Evolutionary conservation across 2,329 filamentous ascomycete species (phyloP), one percentile per base, ranked within the genome.

Genomic region (Onygenales sp.): DNA sequence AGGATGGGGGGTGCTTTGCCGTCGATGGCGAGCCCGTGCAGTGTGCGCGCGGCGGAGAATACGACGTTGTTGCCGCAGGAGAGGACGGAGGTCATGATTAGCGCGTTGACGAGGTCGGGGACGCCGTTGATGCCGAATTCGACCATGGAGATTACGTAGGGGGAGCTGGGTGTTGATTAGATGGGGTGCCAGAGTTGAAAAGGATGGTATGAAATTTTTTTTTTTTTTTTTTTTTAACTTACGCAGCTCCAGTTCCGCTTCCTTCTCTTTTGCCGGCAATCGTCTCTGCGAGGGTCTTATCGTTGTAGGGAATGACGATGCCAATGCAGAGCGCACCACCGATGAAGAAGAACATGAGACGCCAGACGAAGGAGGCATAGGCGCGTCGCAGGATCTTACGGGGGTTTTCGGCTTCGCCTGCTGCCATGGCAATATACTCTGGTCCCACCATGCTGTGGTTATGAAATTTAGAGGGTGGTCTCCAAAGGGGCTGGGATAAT

Each of bases 361-460:
- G 83, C 70, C 86, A 89, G 64, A 88, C 87, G 2, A 89, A 84
- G 52, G 84, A 81, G 54, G 86, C 85, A 68, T 83, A 89, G 1
- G 86, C 86, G 27, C 79, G 80, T 0, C 84, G 85, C 70, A 91
- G 82, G 21, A 84, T 77, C n/a, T 71, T 72, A 5, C 84, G 79
- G 0, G 85, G 85, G 57, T 85, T 84, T 60, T 85, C 79, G 1
- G 85, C 79, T 64, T 88, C 85, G 9, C 79, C 84, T 2, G 84
- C 83, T 4, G 75, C 72, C 75, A 76, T 76, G 10, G 71, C 64
- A 59, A 85, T 80, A 67, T 83, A 84, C 60, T 85, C 82, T 0
- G 82, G 81, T 0, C 83, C 82, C n/a, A 80, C 78, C 58, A 85
- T 78, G 1, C 62, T 66, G 17, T 17, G 5, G 45, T 3, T 5